A percentile compares a stretch with the other conserved stretches of the same genome.
Conservation (phyloP, 495 filamentous ascomycete species). For the Tuber umbilicatum region DNA sequence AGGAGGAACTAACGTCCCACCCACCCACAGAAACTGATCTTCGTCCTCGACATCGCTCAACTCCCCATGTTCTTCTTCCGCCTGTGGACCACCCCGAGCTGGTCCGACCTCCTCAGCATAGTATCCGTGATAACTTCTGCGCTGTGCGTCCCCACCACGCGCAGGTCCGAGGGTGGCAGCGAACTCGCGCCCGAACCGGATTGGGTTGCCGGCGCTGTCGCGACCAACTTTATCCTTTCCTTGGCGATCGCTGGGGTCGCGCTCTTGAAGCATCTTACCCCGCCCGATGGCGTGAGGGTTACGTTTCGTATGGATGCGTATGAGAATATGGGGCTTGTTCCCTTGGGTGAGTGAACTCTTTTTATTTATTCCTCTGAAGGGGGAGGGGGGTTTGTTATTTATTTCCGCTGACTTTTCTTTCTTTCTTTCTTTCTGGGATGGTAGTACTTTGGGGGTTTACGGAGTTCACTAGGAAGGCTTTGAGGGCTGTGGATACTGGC, state of each 20-base stretch:
- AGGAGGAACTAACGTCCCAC: neutral
- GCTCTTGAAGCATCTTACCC: neutral
- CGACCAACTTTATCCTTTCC: neutral
- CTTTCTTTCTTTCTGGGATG: neutral
- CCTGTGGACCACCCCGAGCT: neutral
- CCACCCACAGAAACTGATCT: neutral
- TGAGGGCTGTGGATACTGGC: neutral
- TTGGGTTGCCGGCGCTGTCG: neutral
- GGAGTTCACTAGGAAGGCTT: neutral
- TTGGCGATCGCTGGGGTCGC: neutral
- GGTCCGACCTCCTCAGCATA: neutral
- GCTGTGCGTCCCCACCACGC: neutral
- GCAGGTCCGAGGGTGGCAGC: neutral
- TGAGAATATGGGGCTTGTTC: neutral
- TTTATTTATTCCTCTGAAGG: neutral
- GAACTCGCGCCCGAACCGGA: neutral
- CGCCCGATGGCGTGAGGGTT: neutral
- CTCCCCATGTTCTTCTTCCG: conserved; percentile 5
- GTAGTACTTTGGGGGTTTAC: neutral
- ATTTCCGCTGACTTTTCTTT: neutral
- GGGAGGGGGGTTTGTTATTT: neutral
- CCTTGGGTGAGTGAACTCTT: neutral
- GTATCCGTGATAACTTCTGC: neutral
- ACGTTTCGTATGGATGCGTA: neutral
- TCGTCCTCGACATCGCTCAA: neutral